Evolutionary conservation across 2,329 filamentous ascomycete species (phyloP).

Genomic region (Lasiodiplodia sp.): DNA sequence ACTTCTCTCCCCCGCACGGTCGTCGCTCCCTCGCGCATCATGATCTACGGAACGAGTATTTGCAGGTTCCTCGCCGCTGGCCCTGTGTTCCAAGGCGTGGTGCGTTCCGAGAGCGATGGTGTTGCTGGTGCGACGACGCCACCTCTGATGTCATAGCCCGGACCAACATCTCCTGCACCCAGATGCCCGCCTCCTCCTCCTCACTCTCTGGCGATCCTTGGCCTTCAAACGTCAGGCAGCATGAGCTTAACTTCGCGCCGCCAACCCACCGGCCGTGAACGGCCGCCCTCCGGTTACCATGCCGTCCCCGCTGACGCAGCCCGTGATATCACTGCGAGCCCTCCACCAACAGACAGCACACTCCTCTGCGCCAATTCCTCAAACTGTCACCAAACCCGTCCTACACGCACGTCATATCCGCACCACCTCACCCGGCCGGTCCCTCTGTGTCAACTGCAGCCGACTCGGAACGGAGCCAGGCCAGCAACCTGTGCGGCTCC

Average conservation of each 20-base stretch:
- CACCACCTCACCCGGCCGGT: not conserved
- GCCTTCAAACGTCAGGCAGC: slow-evolving; percentile 19
- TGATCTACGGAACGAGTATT: slow-evolving; percentile 3
- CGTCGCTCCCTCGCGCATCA: slow-evolving; percentile 13
- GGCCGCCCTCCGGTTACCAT: not conserved
- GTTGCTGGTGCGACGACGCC: slow-evolving; percentile 25
- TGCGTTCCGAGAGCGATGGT: slow-evolving; percentile 5
- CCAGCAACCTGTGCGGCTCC: not conserved
- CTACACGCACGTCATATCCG: slow-evolving; percentile 25
- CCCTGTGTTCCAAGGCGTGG: slow-evolving; percentile 1
- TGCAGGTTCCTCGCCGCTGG: not conserved
- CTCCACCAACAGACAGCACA: not conserved
- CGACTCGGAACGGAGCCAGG: not conserved
- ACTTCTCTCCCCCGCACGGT: not conserved
- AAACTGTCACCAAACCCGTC: not conserved
- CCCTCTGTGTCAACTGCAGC: not conserved
- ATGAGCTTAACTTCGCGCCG: slow-evolving; percentile 20
- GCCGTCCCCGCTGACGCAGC: slow-evolving; percentile 16
- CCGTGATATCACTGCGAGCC: slow-evolving; percentile 18
- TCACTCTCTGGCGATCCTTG: slow-evolving; percentile 16
- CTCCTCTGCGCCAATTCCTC: not conserved
- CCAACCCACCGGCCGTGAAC: not conserved
- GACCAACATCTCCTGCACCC: not conserved
- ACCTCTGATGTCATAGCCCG: slow-evolving; percentile 27
- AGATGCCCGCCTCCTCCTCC: not conserved